These are phyloP conservation scores for Priceomyces carsonii DNA, from an alignment of 805 yeast genomes.

Conservation along the genomic window DNA sequence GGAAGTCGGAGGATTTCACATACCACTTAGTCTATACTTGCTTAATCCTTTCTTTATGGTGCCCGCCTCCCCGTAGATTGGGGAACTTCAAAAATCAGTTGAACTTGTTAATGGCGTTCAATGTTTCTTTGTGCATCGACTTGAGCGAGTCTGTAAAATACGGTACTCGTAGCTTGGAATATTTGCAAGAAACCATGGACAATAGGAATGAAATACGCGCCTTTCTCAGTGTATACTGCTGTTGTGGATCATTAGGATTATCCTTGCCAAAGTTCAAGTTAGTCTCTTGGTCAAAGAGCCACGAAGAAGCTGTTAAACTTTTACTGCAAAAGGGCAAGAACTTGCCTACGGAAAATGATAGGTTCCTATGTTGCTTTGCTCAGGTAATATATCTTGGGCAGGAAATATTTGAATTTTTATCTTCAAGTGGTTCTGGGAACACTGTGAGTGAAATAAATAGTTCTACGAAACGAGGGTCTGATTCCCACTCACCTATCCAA, in stretches of 20 bases:
- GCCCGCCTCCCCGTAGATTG: constrained; percentile 51
- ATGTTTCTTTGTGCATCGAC: constrained; percentile 50
- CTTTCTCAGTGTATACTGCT: constrained; percentile 48
- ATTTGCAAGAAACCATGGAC: constrained; percentile 21
- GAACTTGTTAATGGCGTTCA: constrained; percentile 45
- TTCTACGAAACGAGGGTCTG: constrained; percentile 12
- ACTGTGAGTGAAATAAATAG: constrained; percentile 9
- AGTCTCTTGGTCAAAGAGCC: constrained; percentile 49
- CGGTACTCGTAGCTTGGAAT: constrained; percentile 19
- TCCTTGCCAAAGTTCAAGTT: constrained; percentile 52
- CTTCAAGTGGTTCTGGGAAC: constrained; percentile 21
- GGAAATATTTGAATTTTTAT: constrained; percentile 44
- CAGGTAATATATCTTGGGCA: constrained; percentile 50
- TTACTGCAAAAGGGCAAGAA: constrained; percentile 14
- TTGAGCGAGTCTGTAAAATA: constrained; percentile 35
- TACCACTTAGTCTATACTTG: constrained; percentile 44
- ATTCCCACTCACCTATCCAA: too few species aligned
- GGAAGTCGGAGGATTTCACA: constrained; percentile 44
- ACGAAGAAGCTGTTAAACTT: constrained; percentile 31
- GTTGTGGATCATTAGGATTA: constrained; percentile 52
- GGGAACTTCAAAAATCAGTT: constrained; percentile 56
- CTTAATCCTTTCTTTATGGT: constrained; percentile 51
- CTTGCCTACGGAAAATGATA: constrained; percentile 36
- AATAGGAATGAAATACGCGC: constrained; percentile 37
- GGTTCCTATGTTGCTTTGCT: constrained; percentile 46